phyloP scores from a whole-genome alignment of 257 asterid genomes.

The Fraxinus cuspidata region DNA sequence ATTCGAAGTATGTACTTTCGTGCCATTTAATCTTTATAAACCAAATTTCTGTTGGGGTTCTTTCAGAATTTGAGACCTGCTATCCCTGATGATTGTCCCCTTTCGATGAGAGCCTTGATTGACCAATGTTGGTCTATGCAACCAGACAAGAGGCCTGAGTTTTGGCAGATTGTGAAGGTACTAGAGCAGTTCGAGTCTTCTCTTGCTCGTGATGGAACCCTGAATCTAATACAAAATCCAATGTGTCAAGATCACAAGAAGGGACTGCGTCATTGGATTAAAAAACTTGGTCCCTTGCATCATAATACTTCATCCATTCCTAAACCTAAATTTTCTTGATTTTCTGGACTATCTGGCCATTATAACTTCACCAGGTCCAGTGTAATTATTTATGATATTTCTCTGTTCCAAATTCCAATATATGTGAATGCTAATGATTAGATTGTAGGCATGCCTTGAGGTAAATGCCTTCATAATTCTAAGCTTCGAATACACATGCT shows the following conservation, averaged over 20 bases:
- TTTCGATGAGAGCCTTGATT: conserved; percentile 69
- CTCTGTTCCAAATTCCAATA: conserved; percentile 9
- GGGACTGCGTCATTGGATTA: conserved; percentile 67
- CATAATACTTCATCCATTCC: conserved; percentile 38
- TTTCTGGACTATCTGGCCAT: conserved; percentile 29
- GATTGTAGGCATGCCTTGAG: conserved; percentile 17
- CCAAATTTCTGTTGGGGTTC: conserved; percentile 6
- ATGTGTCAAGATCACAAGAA: conserved; percentile 60
- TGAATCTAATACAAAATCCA: conserved; percentile 45
- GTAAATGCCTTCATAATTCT: conserved; percentile 7
- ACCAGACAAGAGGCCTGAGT: conserved; percentile 88
- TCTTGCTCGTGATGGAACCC: conserved; percentile 56
- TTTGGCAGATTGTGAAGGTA: conserved; percentile 84
- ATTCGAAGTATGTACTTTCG: not conserved
- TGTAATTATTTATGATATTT: conserved; percentile 39
- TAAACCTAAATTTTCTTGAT: conserved; percentile 58
- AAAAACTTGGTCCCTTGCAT: conserved; percentile 52
- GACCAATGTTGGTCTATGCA: conserved; percentile 80
- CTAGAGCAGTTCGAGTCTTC: conserved; percentile 71
- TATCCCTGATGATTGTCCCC: conserved; percentile 62
- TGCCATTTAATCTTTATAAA: not conserved
- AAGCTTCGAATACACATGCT: conserved; percentile 11
- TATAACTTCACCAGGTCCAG: conserved; percentile 35
- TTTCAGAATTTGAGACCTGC: conserved; percentile 73
- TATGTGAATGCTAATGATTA: conserved; percentile 30